Base-by-base conservation (phyloP, 116 monocot genomes). In the Phalaenopsis hybrid region DNA sequence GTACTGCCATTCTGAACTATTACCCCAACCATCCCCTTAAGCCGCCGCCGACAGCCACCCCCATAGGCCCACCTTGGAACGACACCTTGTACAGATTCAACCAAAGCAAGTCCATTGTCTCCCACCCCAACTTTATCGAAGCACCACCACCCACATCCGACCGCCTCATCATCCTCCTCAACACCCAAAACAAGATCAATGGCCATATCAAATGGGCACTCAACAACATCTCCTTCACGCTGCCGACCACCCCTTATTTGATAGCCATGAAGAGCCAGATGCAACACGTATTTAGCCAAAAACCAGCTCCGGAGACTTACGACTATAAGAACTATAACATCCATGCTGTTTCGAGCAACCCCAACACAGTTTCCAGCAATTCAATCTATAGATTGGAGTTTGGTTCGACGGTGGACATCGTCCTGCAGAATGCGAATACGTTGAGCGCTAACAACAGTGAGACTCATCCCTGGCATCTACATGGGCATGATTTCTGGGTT, bases 401-500 rank as follows among this genome's bases (percentile, higher is more conserved):
- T 78, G 83, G 82, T 10, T 86, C 89, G 0, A 89, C 89, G 2
- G 89, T 92, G 17, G 94, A 94, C 44, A 73, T 94, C 28, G 41
- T 94, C 2, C 75, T 94, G 77, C 94, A 94, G 82, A 94, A 94
- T 43, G 89, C 90, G 0, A 92, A 89, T 79, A 86, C 74, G 4
- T 20, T 90, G 86, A 51, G 33, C 23, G 57, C 63, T 0, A 85
- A 87, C 65, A 82, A 45, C 58, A 88, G 92, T 57, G 92, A 92
- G 88, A 92, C 88, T 5, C 92, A 92, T 74, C 92, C 92, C 1
- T 92, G 92, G 92, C 92, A 92, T 74, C 80, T 92, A 8, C 92
- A 90, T 51, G 90, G 92, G 21, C 92, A 92, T 43, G 90, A 92
- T 75, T 92, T 92, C 69, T 92, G 92, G 92, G 92, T 94, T 16